Conservation (phyloP, 2,329 filamentous ascomycete species). For the Thelonectria rubi region DNA sequence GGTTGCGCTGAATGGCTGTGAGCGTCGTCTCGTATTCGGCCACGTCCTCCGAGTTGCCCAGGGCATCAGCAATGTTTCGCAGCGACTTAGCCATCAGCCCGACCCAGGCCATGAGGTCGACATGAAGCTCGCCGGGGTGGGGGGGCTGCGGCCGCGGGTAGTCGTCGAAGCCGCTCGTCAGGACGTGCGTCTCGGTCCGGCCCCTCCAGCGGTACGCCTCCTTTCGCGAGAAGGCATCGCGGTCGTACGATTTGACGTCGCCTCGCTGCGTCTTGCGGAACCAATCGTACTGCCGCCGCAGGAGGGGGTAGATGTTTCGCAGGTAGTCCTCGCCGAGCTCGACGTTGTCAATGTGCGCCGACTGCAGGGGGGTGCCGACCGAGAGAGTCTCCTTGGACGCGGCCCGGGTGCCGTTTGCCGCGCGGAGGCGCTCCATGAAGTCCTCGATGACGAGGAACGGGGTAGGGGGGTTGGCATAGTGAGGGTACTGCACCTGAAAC, state of each 20-base stretch:
- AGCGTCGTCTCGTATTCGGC: slow-evolving; percentile 76
- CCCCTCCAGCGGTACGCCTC: slow-evolving; percentile 97
- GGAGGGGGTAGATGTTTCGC: slow-evolving; percentile 80
- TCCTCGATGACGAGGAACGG: slow-evolving; percentile 88
- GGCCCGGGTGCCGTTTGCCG: slow-evolving; percentile 58
- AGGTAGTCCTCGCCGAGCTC: slow-evolving; percentile 77
- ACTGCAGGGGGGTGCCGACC: slow-evolving; percentile 61
- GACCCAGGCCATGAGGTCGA: slow-evolving; percentile 95
- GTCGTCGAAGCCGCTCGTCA: slow-evolving; percentile 95
- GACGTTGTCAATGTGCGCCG: slow-evolving; percentile 72
- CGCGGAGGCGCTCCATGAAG: slow-evolving; percentile 81
- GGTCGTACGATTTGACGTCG: slow-evolving; percentile 90
- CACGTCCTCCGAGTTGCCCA: slow-evolving; percentile 81
- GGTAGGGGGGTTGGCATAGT: slow-evolving; percentile 97
- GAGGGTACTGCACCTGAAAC: slow-evolving; percentile 95
- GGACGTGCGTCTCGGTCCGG: slow-evolving; percentile 83
- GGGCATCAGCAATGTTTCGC: slow-evolving; percentile 76
- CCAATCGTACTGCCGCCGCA: slow-evolving; percentile 92
- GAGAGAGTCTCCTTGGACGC: slow-evolving; percentile 55
- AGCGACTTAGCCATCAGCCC: slow-evolving; percentile 95
- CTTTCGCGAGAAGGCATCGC: slow-evolving; percentile 85
- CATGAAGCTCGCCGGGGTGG: slow-evolving; percentile 93
- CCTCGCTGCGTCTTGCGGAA: slow-evolving; percentile 92
- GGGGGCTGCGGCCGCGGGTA: slow-evolving; percentile 94
- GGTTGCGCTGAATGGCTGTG: slow-evolving; percentile 82